Evolutionary conservation across 495 filamentous ascomycete genomes (phyloP).

Genomic region (Barbatosphaeria neglecta): DNA sequence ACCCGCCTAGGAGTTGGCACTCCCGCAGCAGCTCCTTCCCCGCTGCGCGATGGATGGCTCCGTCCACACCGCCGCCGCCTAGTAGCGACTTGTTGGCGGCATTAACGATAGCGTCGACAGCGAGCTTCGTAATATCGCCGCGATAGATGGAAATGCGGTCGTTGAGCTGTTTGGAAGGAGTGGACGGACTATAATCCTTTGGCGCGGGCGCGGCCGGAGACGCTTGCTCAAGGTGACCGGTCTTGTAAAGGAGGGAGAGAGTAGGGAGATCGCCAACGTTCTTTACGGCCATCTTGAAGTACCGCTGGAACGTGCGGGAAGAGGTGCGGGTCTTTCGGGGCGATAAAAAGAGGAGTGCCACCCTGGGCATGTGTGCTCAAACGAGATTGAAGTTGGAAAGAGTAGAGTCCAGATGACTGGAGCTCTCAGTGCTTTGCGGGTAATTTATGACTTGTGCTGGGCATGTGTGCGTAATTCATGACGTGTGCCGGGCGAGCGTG

Average conservation of each 20-base stretch:
- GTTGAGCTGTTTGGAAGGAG: constrained; percentile 50
- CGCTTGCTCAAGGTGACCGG: constrained; percentile 22
- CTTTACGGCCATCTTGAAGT: constrained; percentile 15
- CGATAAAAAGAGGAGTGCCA: neutral
- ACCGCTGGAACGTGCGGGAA: neutral
- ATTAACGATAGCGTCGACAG: constrained; percentile 81
- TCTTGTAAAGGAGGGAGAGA: constrained; percentile 48
- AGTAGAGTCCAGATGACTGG: neutral
- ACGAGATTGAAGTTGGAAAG: no score
- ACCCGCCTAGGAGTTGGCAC: constrained; percentile 57
- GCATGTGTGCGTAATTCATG: no score
- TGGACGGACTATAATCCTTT: no score
- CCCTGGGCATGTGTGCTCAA: neutral
- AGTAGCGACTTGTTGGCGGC: constrained; percentile 73
- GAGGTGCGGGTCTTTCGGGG: neutral
- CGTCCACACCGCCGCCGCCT: constrained; percentile 80
- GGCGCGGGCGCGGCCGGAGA: constrained; percentile 5
- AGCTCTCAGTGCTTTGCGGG: neutral
- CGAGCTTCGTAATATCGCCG: constrained; percentile 73
- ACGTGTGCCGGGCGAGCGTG: no score
- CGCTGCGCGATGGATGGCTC: constrained; percentile 77
- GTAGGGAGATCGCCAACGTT: constrained; percentile 48
- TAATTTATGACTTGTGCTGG: no score
- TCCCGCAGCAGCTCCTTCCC: constrained; percentile 56
- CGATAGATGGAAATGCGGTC: constrained; percentile 57